Base-by-base conservation (phyloP, 225 moss, liverwort and hornwort species). In the Straminergon stramineum region DNA sequence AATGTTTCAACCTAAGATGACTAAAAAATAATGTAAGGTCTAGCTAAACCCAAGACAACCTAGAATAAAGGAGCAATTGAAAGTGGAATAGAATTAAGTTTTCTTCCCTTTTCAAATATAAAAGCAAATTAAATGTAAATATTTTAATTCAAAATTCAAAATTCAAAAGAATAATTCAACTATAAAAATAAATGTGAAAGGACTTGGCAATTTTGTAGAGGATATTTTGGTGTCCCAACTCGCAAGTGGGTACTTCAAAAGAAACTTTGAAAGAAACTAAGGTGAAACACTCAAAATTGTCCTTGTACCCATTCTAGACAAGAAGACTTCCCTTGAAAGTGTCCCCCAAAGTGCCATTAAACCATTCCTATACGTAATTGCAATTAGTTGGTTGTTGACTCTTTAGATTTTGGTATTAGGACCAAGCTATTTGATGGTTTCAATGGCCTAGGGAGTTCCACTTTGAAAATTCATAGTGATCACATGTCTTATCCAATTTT, bases 1-100 rank as follows among this genome's bases (percentile, higher is more conserved):
- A 48, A 75, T 75, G 48, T 19, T 48, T 48, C 11, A 48, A 75
- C 4, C 31, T 48, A 48, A 48, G 19, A 48, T 11, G 11, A 30
- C 10, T 28, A 28, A 75, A 18, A 30, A 31, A 30, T 0, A 0
- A 6, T 1, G 0, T 0, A 1, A 9, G 7, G 5, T 7, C 1
- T 55, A 3, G 14, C 35, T 15, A 55, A 55, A 78, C 1, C 37
- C 2, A 23, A 55, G 9, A 22, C 35, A 55, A 78, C 1, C 23
- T 0, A 77, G 0, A 35, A 23, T 14, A 35, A 55, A 55, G 7
- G 21, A 78, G 23, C 2, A 35, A 55, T 23, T 3, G 6, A 55
- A 53, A 23, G 2, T 0, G 0, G 0, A 53, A 77, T 14, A 53
- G 2, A 77, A 32, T 76, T 28, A 10, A 28, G 45, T 15, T 24